A percentile compares a stretch with the other conserved stretches of the same genome.
Conservation (phyloP, 768 basidiomycete genomes). For the Kwoniella sp. region DNA sequence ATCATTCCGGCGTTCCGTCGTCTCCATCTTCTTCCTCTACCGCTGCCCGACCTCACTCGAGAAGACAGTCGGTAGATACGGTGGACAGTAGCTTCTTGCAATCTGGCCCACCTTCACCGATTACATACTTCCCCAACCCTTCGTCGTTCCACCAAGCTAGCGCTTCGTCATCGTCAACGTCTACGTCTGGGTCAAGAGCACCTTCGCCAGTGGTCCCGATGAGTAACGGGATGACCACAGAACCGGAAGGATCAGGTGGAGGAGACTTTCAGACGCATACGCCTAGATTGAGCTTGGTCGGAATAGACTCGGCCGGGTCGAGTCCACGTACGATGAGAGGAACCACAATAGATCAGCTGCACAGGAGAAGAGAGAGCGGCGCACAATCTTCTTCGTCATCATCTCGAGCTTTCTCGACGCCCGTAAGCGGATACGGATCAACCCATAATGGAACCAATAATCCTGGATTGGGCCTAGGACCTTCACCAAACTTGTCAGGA, state of each 20-base stretch:
- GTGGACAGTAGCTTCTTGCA: slow-evolving; percentile 2
- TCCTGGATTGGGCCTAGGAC: slow-evolving; percentile 23
- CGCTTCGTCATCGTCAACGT: slow-evolving; percentile 5
- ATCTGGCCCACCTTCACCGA: slow-evolving; percentile 20
- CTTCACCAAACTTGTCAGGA: slow-evolving; percentile 6
- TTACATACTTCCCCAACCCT: slow-evolving; percentile 27
- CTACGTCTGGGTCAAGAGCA: not conserved
- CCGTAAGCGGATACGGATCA: slow-evolving; percentile 26
- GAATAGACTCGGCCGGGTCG: slow-evolving; percentile 21
- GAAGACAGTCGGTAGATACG: slow-evolving; percentile 13
- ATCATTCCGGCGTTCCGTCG: not conserved
- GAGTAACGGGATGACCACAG: slow-evolving; percentile 1
- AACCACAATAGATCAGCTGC: not conserved
- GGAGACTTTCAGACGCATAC: slow-evolving; percentile 2
- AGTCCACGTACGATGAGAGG: slow-evolving; percentile 19
- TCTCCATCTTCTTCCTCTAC: slow-evolving; percentile 2
- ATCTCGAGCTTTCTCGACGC: slow-evolving; percentile 17
- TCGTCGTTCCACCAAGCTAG: slow-evolving; percentile 9
- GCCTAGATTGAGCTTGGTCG: slow-evolving; percentile 14
- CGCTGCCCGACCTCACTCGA: slow-evolving; percentile 8
- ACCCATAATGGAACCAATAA: slow-evolving; percentile 16
- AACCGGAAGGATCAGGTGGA: slow-evolving; percentile 7
- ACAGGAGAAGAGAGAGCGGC: slow-evolving; percentile 16
- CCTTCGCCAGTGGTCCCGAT: slow-evolving; percentile 9
- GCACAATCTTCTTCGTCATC: not conserved